Evolutionary conservation across 2,329 filamentous ascomycete genomes (phyloP).

Genomic region (Aotearoamyces nothofagi): DNA sequence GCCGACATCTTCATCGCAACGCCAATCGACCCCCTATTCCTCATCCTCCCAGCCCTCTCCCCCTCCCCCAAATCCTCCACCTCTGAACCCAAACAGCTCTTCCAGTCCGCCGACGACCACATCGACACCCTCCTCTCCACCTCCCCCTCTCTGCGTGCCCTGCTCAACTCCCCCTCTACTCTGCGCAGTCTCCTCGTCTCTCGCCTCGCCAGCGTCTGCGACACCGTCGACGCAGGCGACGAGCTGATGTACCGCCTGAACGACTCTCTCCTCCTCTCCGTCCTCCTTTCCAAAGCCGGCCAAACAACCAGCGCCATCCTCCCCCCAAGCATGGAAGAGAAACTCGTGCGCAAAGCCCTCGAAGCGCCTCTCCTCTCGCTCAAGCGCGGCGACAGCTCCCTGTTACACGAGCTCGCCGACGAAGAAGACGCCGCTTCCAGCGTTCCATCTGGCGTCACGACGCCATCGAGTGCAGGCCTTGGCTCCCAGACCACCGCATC

Average conservation of each 20-base stretch:
- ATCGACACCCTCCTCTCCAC: conserved; percentile 43
- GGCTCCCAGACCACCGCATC: conserved; percentile 17
- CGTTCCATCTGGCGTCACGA: conserved; percentile 17
- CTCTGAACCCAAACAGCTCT: conserved; percentile 41
- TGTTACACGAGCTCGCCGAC: conserved; percentile 13
- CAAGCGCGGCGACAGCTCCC: conserved; percentile 35
- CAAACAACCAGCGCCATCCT: conserved; percentile 49
- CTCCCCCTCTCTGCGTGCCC: conserved; percentile 40
- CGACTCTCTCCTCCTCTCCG: conserved; percentile 49
- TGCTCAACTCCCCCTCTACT: conserved; percentile 30
- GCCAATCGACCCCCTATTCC: conserved; percentile 68
- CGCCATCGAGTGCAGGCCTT: conserved; percentile 18
- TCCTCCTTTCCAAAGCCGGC: conserved; percentile 57
- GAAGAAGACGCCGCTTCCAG: conserved; percentile 12
- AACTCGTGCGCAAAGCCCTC: conserved; percentile 61
- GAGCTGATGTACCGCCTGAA: conserved; percentile 76
- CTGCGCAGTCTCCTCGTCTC: conserved; percentile 39
- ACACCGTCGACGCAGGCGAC: conserved; percentile 68
- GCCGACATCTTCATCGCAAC: conserved; percentile 76
- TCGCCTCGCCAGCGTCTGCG: conserved; percentile 59
- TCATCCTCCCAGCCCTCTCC: conserved; percentile 60
- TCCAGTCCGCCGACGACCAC: conserved; percentile 57
- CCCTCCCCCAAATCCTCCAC: conserved; percentile 24
- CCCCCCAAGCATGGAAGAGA: conserved; percentile 71
- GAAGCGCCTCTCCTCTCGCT: conserved; percentile 62